Conservation (phyloP, 202 grass and related monocot genomes). For the Saccharum hybrid region DNA sequence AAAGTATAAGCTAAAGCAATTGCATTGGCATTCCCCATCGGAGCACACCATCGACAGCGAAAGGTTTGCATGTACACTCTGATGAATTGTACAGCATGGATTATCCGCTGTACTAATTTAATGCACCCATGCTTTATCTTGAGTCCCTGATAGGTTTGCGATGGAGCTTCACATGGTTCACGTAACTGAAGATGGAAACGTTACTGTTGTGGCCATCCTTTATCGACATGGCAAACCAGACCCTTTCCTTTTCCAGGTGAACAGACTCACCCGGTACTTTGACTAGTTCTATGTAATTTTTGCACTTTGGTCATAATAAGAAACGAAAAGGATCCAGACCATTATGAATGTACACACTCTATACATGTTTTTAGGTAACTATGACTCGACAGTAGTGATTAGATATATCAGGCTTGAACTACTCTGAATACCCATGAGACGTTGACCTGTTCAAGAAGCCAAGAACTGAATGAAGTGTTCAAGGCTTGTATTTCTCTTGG, state of each 20-base stretch:
- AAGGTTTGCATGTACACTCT: conserved; percentile 51
- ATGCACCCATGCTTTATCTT: conserved; percentile 13
- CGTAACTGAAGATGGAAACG: conserved; percentile 48
- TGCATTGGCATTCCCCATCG: conserved; percentile 89
- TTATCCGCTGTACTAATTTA: conserved; percentile 15
- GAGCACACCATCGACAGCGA: conserved; percentile 76
- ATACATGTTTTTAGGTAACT: no score
- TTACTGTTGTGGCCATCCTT: conserved; percentile 62
- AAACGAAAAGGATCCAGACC: neutral
- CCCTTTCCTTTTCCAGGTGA: conserved; percentile 76
- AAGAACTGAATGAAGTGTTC: conserved; percentile 17
- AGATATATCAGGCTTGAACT: neutral
- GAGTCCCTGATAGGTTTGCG: conserved; percentile 48
- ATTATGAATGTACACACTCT: no score
- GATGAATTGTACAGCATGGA: neutral
- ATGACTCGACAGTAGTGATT: neutral
- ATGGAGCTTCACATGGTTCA: conserved; percentile 90
- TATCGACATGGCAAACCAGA: conserved; percentile 65
- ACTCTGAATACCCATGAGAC: neutral
- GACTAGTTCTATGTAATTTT: neutral
- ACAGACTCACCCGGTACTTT: neutral
- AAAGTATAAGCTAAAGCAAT: conserved; percentile 60
- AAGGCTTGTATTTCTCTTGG: neutral
- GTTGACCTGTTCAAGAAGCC: neutral
- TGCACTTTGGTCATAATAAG: neutral